A percentile compares a stretch with the other conserved stretches of the same genome.
Conservation (phyloP, 768 basidiomycete species). For the Pulveroboletus ravenelii region DNA sequence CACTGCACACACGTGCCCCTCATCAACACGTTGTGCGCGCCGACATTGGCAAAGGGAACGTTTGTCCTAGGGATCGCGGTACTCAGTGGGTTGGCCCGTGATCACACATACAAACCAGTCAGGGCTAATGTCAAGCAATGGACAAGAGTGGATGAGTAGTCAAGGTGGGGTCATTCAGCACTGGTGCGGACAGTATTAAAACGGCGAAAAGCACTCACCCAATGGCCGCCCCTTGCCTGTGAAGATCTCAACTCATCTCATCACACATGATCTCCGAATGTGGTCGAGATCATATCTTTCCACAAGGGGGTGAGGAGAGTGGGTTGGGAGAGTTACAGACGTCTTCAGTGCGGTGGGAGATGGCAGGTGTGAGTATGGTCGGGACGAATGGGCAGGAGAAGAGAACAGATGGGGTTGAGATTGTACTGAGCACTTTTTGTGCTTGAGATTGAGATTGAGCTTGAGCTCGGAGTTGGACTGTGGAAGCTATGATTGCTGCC, state of each 20-base stretch:
- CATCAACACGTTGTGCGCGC: slow-evolving; percentile 62
- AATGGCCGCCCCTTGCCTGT: slow-evolving; percentile 60
- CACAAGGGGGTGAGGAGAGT: slow-evolving; percentile 49
- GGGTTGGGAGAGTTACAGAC: slow-evolving; percentile 48
- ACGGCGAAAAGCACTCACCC: slow-evolving; percentile 35
- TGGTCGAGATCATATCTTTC: slow-evolving; percentile 70
- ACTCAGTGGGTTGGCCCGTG: slow-evolving; percentile 72
- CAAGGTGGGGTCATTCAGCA: not conserved
- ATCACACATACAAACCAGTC: slow-evolving; percentile 54
- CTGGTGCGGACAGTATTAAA: not conserved
- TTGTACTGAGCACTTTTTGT: not conserved
- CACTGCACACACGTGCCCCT: slow-evolving; percentile 58
- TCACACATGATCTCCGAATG: slow-evolving; percentile 82
- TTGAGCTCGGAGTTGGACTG: slow-evolving; percentile 24
- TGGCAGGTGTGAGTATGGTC: slow-evolving; percentile 8
- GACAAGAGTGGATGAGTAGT: not conserved
- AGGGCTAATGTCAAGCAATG: not conserved
- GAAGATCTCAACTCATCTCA: too few species aligned
- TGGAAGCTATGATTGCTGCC: not conserved
- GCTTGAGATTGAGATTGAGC: slow-evolving; percentile 26
- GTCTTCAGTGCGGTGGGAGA: slow-evolving; percentile 41
- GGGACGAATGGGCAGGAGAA: slow-evolving; percentile 7
- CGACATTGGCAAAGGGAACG: slow-evolving; percentile 70
- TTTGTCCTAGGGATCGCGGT: slow-evolving; percentile 74
- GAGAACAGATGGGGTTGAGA: slow-evolving; percentile 3